Evolutionary conservation across 1,284 basidiomycete genomes (phyloP), one percentile per base, ranked within the genome.

Genomic region (Boletus sp.): DNA sequence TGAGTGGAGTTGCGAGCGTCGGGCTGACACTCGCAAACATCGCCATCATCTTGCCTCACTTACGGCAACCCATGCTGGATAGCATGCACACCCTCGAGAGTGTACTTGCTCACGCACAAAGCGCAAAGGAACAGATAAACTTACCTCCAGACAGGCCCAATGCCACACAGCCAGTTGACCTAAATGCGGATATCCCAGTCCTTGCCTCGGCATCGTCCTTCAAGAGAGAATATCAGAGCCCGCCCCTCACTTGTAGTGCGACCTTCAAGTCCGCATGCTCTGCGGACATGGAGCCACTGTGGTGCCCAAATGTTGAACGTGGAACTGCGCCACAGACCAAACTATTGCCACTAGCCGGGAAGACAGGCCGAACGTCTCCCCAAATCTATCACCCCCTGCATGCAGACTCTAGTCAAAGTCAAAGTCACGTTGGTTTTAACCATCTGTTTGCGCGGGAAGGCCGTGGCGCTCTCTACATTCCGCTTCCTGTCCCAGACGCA

Each of bases 1-100:
- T 61, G 19, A 48, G 27, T 8, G 60, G 60, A 12, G 42, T 62
- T 7, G 64, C 60, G 16, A 47, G 57, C 35, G 52, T 66, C 16
- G 63, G 63, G 3, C 37, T 62, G 45, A 64, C 61, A 6, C 55
- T 66, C 27, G 44, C 37, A 25, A 60, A 61, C 40, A 61, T 61
- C 30, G 64, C 50, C 44, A 27, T 46, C 40, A 51, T 66, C 46
- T 43, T 62, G 17, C 64, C 60, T 22, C 26, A 56, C 37, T 38
- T 61, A 33, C 61, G 63, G n/a, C 61, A 56, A 46, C 46, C 57
- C 14, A 16, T 60, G 13, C 44, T 58, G 12, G 46, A 60, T 41
- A 48, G 47, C 43, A 43, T 51, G 4, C 48, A 33, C 10, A 26
- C 48, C 36, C 20, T 8, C 41, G 37, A 41, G 19, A 17, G 12